These are phyloP conservation scores for Tuber indicum DNA, from an alignment of 495 filamentous ascomycete species.

Conservation along the genomic window DNA sequence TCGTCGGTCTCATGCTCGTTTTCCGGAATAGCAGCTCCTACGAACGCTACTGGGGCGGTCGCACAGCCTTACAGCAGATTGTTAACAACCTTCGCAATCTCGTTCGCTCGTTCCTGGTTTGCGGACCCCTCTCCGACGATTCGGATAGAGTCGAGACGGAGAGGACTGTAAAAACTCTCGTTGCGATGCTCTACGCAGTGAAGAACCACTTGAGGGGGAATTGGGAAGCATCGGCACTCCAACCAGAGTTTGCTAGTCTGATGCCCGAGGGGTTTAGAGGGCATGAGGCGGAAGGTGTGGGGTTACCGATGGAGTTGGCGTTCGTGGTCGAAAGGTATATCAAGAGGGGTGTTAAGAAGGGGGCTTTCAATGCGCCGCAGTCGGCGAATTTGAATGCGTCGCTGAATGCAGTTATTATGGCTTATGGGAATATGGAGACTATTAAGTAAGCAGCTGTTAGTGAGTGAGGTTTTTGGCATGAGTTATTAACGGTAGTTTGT, in stretches of 20 bases:
- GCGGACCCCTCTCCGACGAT: constrained; percentile 47
- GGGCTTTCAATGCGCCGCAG: constrained; percentile 41
- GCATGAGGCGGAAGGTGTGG: constrained; percentile 59
- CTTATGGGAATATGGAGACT: constrained; percentile 68
- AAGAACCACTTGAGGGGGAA: constrained; percentile 71
- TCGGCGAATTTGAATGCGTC: constrained; percentile 52
- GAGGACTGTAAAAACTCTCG: constrained; percentile 47
- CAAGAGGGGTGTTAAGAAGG: constrained; percentile 50
- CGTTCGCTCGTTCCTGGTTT: constrained; percentile 52
- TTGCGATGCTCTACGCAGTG: constrained; percentile 67
- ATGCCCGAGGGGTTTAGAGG: constrained; percentile 55
- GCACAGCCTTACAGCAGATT: constrained; percentile 54
- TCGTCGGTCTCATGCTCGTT: constrained; percentile 74
- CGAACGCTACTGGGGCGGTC: constrained; percentile 67
- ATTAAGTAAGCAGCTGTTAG: constrained; percentile 46
- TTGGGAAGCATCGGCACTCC: constrained; percentile 53
- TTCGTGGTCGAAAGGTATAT: constrained; percentile 66
- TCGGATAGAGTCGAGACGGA: constrained; percentile 51
- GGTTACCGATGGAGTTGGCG: constrained; percentile 59
- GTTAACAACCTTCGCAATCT: constrained; percentile 60
- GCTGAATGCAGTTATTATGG: constrained; percentile 56
- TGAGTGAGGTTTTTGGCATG: background rate
- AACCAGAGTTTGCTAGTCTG: constrained; percentile 55
- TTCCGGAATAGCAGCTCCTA: constrained; percentile 69
- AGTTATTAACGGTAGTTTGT: background rate